Conservation (phyloP, 352 stramenopile species). For the Saprolegnia parasitica region DNA sequence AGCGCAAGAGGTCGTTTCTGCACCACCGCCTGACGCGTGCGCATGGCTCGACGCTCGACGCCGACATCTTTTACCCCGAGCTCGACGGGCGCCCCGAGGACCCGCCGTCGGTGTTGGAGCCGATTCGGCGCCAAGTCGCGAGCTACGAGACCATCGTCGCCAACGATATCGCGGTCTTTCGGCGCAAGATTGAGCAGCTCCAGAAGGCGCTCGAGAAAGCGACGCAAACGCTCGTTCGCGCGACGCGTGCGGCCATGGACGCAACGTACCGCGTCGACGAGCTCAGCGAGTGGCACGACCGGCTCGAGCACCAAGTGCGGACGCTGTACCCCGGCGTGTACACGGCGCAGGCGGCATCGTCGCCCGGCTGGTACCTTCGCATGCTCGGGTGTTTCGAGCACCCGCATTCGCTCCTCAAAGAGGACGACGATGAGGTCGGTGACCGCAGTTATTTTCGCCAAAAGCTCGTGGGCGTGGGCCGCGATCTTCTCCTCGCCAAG, state of each 20-base stretch:
- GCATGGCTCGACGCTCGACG: constrained; percentile 37
- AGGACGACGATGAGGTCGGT: background rate
- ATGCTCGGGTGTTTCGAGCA: constrained; percentile 20
- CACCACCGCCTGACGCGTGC: background rate
- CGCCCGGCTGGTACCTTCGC: background rate
- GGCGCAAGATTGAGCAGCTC: constrained; percentile 69
- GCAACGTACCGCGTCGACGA: constrained; percentile 61
- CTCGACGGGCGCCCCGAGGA: constrained; percentile 39
- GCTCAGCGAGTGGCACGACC: constrained; percentile 39
- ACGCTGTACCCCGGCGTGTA: background rate
- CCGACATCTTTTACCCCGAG: constrained; percentile 68
- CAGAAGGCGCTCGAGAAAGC: constrained; percentile 53
- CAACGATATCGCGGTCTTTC: constrained; percentile 62
- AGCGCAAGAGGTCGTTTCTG: constrained; percentile 54
- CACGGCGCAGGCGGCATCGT: background rate
- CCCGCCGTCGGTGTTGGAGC: constrained; percentile 43
- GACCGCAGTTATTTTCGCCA: background rate
- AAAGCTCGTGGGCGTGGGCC: background rate
- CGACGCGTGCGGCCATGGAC: constrained; percentile 61
- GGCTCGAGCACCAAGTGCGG: constrained; percentile 43
- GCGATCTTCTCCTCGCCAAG: background rate
- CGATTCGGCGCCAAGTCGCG: constrained; percentile 57
- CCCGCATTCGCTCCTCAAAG: background rate
- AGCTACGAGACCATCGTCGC: constrained; percentile 62
- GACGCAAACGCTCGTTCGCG: constrained; percentile 45